Evolutionary conservation across 768 basidiomycete species (phyloP), one percentile per base, ranked within the genome.

Genomic region (Suillus paluster): DNA sequence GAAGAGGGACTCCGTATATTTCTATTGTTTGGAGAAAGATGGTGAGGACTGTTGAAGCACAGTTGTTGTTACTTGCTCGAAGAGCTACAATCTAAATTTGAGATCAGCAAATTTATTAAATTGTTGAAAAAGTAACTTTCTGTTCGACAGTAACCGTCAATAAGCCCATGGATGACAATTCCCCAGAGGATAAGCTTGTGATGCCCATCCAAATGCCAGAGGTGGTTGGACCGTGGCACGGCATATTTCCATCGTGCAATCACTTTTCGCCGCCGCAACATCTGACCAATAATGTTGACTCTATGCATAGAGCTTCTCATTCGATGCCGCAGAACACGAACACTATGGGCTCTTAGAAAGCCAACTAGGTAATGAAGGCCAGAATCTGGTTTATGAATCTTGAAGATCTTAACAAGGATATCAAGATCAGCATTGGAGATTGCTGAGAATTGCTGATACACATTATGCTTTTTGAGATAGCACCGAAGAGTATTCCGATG

Each of bases 61-160:
- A 52, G 54, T 83, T 83, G 61, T 83, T 80, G 57, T 74, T 63
- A 53, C 69, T 75, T 1, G 77, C 78, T 12, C 58, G 58, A 11
- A 82, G 65, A 1, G 67, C 79, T 19, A 68, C 71, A 11, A 79
- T 65, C 62, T 63, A 15, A 38, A 34, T 3, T 60, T 69, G n/a
- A n/a, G n/a, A n/a, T n/a, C 17, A 58, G 21, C 45, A 8, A 44
- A 15, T 38, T 38, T 17, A 21, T 36, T 19, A 23, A 50, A 25
- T 23, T 44, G 9, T 58, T 38, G 9, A 41, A 39, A 25, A 10
- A 58, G 21, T n/a, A 7, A 23, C 15, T 59, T 63, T 34, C 71
- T 8, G 58, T 75, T 14, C 68, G 7, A 62, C 66, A 68, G 38
- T 63, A 74, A 0, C 75, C 73, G 57, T 77, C 70, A 38, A 73